These are phyloP conservation scores for Boletus reticulatus DNA, from an alignment of 768 basidiomycete genomes.

Conservation along the genomic window DNA sequence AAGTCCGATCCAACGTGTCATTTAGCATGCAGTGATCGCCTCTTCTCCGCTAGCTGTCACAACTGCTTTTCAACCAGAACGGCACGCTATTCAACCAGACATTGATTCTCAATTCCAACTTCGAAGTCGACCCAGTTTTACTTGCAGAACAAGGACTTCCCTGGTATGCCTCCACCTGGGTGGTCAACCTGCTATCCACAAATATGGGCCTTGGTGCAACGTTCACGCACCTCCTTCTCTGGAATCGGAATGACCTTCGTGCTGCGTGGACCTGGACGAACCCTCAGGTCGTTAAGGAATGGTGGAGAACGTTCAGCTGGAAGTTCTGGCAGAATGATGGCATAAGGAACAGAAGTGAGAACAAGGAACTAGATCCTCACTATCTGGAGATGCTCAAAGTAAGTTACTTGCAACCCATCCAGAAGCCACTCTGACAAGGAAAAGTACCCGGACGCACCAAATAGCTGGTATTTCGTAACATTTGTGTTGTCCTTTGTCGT, in stretches of 20 bases:
- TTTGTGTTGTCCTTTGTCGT: slow-evolving; percentile 38
- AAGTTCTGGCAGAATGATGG: slow-evolving; percentile 36
- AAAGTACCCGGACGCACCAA: slow-evolving; percentile 36
- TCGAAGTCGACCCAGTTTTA: slow-evolving; percentile 46
- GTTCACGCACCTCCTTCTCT: slow-evolving; percentile 49
- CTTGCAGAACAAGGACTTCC: slow-evolving; percentile 40
- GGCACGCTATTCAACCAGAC: slow-evolving; percentile 54
- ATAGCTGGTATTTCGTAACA: slow-evolving; percentile 33
- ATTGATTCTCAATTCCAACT: slow-evolving; percentile 51
- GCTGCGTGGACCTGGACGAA: slow-evolving; percentile 46
- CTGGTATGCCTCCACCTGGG: slow-evolving; percentile 29
- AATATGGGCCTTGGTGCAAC: slow-evolving; percentile 43
- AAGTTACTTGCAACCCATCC: slow-evolving; percentile 20
- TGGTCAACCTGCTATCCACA: slow-evolving; percentile 17
- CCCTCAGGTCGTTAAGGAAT: slow-evolving; percentile 25
- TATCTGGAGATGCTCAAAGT: slow-evolving; percentile 47
- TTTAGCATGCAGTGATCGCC: not conserved
- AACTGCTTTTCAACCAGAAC: slow-evolving; percentile 49
- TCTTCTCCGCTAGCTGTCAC: slow-evolving; percentile 37
- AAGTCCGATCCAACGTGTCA: slow-evolving; percentile 29
- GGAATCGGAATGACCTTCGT: slow-evolving; percentile 51
- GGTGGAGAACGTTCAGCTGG: slow-evolving; percentile 30
- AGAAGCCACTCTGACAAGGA: not conserved
- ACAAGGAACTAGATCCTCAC: slow-evolving; percentile 50
- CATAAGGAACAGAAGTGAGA: slow-evolving; percentile 30